phyloP scores from a whole-genome alignment of 768 basidiomycete species.

The Termitomyces sp. region DNA sequence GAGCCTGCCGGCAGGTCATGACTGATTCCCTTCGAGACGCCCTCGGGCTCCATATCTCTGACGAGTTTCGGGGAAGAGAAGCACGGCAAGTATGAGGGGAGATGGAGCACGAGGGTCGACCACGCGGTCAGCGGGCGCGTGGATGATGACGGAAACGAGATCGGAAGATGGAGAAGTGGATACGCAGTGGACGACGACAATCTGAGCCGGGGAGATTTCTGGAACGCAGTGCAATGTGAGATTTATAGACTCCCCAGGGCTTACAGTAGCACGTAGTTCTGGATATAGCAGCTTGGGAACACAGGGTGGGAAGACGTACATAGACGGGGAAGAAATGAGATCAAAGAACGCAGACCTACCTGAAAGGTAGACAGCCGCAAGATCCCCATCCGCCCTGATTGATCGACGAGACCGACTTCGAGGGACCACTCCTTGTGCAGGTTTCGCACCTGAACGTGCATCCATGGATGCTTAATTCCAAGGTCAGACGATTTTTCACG shows the following conservation, averaged over 20 bases:
- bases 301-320: background rate
- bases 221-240: conserved; percentile 1
- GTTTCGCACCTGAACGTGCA: conserved; percentile 71
- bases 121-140: conserved; percentile 61
- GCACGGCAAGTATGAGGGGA: conserved; percentile 53
- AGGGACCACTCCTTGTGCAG: conserved; percentile 67
- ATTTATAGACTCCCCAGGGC: background rate
- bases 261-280: background rate
- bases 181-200: conserved; percentile 25
- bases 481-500: conserved; percentile 26
- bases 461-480: conserved; percentile 64
- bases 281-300: background rate
- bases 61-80: conserved; percentile 47
- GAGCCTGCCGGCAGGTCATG: conserved; percentile 39
- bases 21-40: conserved; percentile 12
- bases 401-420: conserved; percentile 71
- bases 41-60: conserved; percentile 15
- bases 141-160: conserved; percentile 54
- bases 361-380: conserved; percentile 77
- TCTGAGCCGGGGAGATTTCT: conserved; percentile 55
- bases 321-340: background rate
- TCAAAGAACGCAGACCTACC: conserved; percentile 34
- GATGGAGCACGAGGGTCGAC: conserved; percentile 58
- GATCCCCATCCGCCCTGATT: conserved; percentile 48
- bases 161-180: conserved; percentile 67